A percentile compares a stretch with the other conserved stretches of the same genome.
Conservation (phyloP, 139 green algal species). For the Chlamydomonas schloesseri region DNA sequence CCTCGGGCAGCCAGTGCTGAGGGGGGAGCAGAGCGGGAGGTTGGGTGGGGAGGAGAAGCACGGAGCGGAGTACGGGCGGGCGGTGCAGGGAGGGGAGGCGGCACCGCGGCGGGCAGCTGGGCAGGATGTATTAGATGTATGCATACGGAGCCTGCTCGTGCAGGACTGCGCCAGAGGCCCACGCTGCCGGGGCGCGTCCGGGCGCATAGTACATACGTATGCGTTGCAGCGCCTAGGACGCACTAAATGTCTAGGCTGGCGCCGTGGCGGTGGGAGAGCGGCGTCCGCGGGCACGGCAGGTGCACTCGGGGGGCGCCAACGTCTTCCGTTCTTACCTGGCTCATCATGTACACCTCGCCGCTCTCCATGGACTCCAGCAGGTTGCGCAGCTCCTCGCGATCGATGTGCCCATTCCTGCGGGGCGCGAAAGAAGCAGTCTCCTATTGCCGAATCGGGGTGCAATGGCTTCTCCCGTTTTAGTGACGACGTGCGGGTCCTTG, state of each 20-base stretch:
- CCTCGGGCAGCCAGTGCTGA: slow-evolving; percentile 65
- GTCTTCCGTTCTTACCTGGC: slow-evolving; percentile 13
- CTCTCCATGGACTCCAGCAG: slow-evolving; percentile 60
- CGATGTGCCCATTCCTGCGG: slow-evolving; percentile 61
- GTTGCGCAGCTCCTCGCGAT: slow-evolving; percentile 52
- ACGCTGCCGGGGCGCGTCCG: no score
- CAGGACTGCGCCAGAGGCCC: no score
- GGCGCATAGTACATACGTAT: no score
- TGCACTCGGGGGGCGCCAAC: no score
- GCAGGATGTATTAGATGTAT: no score
- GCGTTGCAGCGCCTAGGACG: no score
- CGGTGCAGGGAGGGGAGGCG: neutral
- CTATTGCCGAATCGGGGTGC: neutral
- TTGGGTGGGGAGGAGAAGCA: neutral
- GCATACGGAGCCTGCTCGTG: no score
- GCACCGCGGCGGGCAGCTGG: no score
- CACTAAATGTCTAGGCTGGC: no score
- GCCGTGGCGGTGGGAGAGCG: no score
- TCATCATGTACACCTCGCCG: slow-evolving; percentile 39
- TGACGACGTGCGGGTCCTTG: neutral
- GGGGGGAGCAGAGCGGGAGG: neutral
- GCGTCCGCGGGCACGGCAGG: no score
- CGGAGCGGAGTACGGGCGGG: neutral
- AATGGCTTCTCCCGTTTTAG: neutral
- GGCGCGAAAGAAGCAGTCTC: neutral